phyloP scores from a whole-genome alignment of 306 rosid species.

The Fragaria ananassa region DNA sequence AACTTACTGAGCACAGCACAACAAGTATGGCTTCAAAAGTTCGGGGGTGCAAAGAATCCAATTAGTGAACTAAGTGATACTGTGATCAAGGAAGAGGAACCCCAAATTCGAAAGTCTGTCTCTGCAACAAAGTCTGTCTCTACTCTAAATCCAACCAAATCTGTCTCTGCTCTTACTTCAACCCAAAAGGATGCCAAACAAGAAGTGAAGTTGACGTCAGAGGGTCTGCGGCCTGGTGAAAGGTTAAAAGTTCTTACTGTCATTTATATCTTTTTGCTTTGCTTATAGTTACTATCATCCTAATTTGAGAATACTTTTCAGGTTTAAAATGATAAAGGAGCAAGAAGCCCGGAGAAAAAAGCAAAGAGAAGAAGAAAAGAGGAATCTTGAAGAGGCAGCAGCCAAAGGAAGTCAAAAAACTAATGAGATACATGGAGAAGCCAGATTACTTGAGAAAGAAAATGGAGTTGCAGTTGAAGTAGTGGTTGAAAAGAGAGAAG shows the following conservation, averaged over 20 bases:
- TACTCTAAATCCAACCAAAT: slow-evolving; percentile 36
- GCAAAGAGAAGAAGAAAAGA: slow-evolving; percentile 72
- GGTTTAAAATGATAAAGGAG: slow-evolving; percentile 83
- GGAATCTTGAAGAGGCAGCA: slow-evolving; percentile 57
- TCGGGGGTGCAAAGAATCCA: slow-evolving; percentile 78
- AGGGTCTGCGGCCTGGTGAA: slow-evolving; percentile 73
- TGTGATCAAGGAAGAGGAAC: slow-evolving; percentile 39
- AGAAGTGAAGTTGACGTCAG: slow-evolving; percentile 46
- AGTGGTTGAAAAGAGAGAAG: slow-evolving; percentile 30
- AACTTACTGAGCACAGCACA: slow-evolving; percentile 91
- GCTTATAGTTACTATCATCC: slow-evolving; percentile 16
- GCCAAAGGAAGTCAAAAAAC: slow-evolving; percentile 37
- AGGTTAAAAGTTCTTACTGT: slow-evolving; percentile 42
- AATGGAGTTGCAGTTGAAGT: slow-evolving; percentile 37
- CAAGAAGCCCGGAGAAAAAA: slow-evolving; percentile 65
- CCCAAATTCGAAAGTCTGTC: slow-evolving; percentile 43
- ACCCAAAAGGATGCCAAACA: slow-evolving; percentile 32
- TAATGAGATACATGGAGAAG: slow-evolving; percentile 32
- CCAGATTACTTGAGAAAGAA: slow-evolving; percentile 26
- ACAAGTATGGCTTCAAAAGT: slow-evolving; percentile 95
- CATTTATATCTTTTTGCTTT: slow-evolving; percentile 5
- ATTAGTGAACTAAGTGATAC: slow-evolving; percentile 41
- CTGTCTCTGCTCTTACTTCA: slow-evolving; percentile 41
- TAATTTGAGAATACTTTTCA: slow-evolving; percentile 33
- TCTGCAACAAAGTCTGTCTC: slow-evolving; percentile 45